Conservation (phyloP, 805 yeast species). For the Blastobotrys peoriensis region DNA sequence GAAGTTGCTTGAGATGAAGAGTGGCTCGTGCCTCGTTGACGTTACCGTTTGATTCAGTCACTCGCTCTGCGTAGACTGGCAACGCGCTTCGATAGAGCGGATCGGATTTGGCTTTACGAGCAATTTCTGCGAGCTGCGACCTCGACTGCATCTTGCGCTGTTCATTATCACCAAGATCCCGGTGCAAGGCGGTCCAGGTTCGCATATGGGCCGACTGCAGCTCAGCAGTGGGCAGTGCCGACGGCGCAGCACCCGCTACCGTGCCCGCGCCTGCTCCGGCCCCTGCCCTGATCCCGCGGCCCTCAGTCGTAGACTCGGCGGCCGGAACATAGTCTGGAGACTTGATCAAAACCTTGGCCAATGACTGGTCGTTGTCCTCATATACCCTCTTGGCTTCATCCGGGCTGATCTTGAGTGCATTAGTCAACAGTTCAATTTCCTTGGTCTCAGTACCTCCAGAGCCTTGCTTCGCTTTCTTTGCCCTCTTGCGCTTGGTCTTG, state of each 20-base stretch:
- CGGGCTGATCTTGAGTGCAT: conserved; percentile 5
- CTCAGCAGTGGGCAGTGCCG: background rate
- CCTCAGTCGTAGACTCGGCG: too few species aligned
- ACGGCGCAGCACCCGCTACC: background rate
- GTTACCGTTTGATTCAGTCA: conserved; percentile 4
- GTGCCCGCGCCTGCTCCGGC: background rate
- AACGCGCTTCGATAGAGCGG: conserved; percentile 20
- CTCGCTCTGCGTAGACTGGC: conserved; percentile 16
- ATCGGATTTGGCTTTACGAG: conserved; percentile 16
- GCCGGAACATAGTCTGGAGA: background rate
- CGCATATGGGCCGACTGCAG: background rate
- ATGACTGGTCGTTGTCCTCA: conserved; percentile 10
- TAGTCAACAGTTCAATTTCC: conserved; percentile 6
- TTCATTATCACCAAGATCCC: background rate
- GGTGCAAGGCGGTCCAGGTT: background rate
- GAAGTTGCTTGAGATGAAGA: conserved; percentile 4
- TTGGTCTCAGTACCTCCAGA: background rate
- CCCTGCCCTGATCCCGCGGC: background rate
- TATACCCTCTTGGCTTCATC: conserved; percentile 11
- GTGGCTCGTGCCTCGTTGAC: conserved; percentile 4
- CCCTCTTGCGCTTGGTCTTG: conserved; percentile 2
- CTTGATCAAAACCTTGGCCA: conserved; percentile 5
- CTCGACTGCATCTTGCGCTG: background rate
- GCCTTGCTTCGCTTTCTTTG: conserved; percentile 1
- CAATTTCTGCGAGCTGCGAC: background rate